Evolutionary conservation across 1,284 basidiomycete genomes (phyloP), one percentile per base, ranked within the genome.

Genomic region (Ustilago sp.): DNA sequence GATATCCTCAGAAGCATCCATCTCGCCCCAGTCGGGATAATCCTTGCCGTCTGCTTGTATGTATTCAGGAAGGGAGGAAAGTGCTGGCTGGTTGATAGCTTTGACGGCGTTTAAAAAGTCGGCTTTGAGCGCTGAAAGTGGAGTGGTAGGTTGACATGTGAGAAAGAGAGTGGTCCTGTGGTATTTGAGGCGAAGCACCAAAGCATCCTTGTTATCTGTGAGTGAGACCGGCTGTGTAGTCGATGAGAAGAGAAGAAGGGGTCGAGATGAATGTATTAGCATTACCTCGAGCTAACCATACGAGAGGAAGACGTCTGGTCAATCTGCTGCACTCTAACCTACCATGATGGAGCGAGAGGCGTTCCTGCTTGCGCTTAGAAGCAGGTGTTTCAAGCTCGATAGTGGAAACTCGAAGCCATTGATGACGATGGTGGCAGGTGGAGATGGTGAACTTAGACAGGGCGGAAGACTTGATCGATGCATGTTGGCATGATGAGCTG

Each of bases 131-230:
- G 59, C 52, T 3, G 63, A 51, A 1, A 77, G 45, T 11, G 59
- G 8, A 11, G 70, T 65, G 5, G 63, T 55, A 8, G 70, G 74
- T n/a, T 59, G 62, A 45, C 69, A 72, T 43, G 74, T 45, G 12
- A 77, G 19, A 45, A 77, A 77, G 45, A 77, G 63, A 9, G 74
- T 77, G 4, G 66, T 64, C 51, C 73, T 77, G 66, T 72, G 67
- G 43, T 73, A 77, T 38, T 77, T 77, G 56, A 77, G 53, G 17
- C 74, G 74, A 19, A 77, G 45, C 57, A 73, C 67, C n/a, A 67
- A 56, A 12, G 70, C 57, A 39, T 77, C 74, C 58, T 77, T 77
- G 56, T 35, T 54, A 31, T 73, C 63, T 28, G 63, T 55, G 12
- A 71, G 55, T 2, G 66, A 74, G 43, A 45, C 66, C 2, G 70